Conservation (phyloP, 768 basidiomycete species). For the Trametes sanguinea region DNA sequence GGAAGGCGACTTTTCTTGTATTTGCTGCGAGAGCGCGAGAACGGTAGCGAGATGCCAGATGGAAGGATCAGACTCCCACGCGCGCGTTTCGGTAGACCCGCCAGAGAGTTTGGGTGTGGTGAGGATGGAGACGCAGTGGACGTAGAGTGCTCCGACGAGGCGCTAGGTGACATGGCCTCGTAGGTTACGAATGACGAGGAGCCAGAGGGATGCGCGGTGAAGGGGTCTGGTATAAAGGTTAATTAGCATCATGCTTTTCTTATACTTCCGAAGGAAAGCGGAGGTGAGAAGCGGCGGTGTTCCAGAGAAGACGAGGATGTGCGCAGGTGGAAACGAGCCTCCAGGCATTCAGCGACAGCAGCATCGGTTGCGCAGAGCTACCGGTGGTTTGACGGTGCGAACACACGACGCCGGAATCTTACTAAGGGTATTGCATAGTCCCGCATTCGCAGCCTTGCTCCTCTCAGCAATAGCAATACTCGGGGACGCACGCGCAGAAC, state of each 20-base stretch:
- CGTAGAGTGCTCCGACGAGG: slow-evolving; percentile 14
- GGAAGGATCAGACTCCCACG: slow-evolving; percentile 27
- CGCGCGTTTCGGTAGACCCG: slow-evolving; percentile 22
- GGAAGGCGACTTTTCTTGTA: slow-evolving; percentile 24
- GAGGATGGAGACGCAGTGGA: slow-evolving; percentile 11
- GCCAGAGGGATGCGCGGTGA: slow-evolving; percentile 30
- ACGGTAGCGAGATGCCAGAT: slow-evolving; percentile 18
- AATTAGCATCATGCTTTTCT: slow-evolving; percentile 1
- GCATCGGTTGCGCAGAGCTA: slow-evolving; percentile 2
- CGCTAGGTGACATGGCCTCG: slow-evolving; percentile 9
- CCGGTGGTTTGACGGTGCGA: slow-evolving; percentile 9
- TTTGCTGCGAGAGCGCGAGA: slow-evolving; percentile 22
- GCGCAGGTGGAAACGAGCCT: background rate
- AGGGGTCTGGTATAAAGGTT: slow-evolving; percentile 27
- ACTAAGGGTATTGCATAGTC: background rate
- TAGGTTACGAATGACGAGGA: slow-evolving; percentile 29
- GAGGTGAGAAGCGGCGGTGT: slow-evolving; percentile 2
- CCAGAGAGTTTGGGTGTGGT: slow-evolving; percentile 10
- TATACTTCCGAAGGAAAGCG: slow-evolving; percentile 4
- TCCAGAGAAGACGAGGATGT: background rate
- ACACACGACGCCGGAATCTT: slow-evolving; percentile 6
- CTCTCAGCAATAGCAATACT: too few species aligned
- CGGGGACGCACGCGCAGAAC: too few species aligned
- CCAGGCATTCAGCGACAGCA: background rate
- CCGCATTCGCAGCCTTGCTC: background rate